phyloP scores from a whole-genome alignment of 768 basidiomycete species.

The Auricularia sp. region DNA sequence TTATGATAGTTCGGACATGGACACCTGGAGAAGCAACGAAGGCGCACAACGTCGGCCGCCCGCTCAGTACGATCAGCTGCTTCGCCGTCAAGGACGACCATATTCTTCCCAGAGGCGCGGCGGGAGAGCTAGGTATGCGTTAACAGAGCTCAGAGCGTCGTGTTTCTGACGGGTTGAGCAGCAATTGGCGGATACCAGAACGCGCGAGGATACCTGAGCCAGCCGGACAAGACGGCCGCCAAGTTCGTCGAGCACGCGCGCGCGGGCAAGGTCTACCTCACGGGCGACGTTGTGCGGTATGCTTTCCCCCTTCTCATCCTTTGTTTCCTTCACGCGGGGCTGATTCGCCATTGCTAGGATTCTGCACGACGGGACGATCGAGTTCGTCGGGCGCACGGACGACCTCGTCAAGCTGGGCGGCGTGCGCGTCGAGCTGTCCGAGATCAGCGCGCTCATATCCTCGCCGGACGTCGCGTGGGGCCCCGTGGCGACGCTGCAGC shows the following conservation, averaged over 20 bases:
- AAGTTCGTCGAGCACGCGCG: neutral
- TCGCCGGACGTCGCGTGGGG: neutral
- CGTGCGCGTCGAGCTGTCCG: neutral
- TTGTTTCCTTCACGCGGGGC: neutral
- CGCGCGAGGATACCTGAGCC: neutral
- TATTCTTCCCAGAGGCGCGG: neutral
- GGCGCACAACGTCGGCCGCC: neutral
- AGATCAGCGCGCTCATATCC: too few species aligned
- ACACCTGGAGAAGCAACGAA: neutral
- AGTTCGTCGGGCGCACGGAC: neutral
- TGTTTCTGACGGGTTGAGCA: neutral
- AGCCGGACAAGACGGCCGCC: slow-evolving; percentile 3
- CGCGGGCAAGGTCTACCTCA: neutral
- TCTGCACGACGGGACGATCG: neutral
- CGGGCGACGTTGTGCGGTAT: neutral
- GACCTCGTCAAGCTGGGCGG: neutral
- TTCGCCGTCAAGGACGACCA: neutral
- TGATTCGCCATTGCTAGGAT: neutral
- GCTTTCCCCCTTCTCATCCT: neutral
- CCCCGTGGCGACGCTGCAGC: slow-evolving; percentile 1
- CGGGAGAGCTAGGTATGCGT: neutral
- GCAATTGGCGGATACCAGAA: neutral
- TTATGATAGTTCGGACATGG: neutral
- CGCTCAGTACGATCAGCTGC: slow-evolving; percentile 1
- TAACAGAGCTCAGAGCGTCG: neutral